Percentiles rank a stretch among this genome's conserved stretches.
These are phyloP conservation scores for Anastatica hierochuntica DNA, from an alignment of 345 rosid genomes.

Conservation along the genomic window DNA sequence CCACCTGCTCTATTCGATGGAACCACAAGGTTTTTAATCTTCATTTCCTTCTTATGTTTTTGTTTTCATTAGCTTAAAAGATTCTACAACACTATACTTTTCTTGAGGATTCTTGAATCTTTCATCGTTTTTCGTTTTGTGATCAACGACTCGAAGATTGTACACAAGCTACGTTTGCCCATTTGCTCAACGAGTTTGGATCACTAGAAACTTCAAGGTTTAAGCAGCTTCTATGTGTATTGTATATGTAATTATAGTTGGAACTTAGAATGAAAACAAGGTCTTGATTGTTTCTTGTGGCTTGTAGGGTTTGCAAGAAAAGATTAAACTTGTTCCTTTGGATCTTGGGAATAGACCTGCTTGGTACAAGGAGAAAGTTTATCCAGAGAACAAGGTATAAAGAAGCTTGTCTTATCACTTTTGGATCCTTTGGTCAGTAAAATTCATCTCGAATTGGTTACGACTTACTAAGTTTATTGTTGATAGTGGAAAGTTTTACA, in stretches of 20 bases:
- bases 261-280: too few relatives aligned
- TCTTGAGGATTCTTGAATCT: neutral
- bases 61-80: neutral
- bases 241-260: neutral
- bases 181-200: slow-evolving; percentile 86
- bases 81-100: neutral
- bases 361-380: slow-evolving; percentile 87
- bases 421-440: neutral
- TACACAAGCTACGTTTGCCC: slow-evolving; percentile 60
- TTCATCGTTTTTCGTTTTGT: neutral
- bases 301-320: slow-evolving; percentile 64
- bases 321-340: slow-evolving; percentile 67
- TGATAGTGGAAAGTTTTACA: neutral
- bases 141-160: slow-evolving; percentile 32
- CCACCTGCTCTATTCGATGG: slow-evolving; percentile 76
- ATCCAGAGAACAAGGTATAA: slow-evolving; percentile 69
- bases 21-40: slow-evolving; percentile 43
- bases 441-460: neutral
- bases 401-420: neutral
- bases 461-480: too few relatives aligned
- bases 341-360: slow-evolving; percentile 67
- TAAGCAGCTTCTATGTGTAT: neutral
- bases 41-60: neutral
- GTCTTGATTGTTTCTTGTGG: neutral
- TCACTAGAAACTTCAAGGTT: slow-evolving; percentile 84